A percentile compares a stretch with the other conserved stretches of the same genome.
Evolutionary conservation across 176 grass and related monocot genomes (phyloP).

Genomic region (Bolboschoenus planiculmis): DNA sequence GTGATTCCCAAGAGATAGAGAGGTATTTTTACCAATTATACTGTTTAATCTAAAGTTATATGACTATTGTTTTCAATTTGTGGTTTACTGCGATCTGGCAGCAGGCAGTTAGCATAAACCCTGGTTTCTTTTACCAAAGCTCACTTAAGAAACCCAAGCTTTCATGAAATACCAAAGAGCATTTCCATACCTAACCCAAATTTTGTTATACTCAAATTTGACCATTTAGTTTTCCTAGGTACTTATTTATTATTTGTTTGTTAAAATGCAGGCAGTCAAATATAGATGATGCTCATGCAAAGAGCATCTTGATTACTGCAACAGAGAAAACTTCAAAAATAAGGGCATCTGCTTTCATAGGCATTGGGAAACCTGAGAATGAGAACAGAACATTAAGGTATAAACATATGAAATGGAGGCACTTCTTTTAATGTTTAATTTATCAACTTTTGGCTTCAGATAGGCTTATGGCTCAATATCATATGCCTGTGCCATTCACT

Average conservation of each 20-base stretch:
- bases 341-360: slow-evolving; percentile 12
- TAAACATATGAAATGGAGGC: slow-evolving; percentile 18
- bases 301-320: slow-evolving; percentile 32
- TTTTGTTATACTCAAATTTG: not conserved
- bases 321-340: slow-evolving; percentile 32
- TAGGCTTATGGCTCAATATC: not conserved
- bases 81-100: not conserved
- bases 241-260: slow-evolving; percentile 4
- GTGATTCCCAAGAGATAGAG: slow-evolving; percentile 33
- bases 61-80: not conserved
- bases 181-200: not conserved
- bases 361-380: slow-evolving; percentile 14
- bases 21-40: slow-evolving; percentile 29
- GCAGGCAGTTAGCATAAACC: not conserved
- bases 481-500: not conserved
- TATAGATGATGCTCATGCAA: slow-evolving; percentile 28
- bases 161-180: slow-evolving; percentile 4
- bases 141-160: not conserved
- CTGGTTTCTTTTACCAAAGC: not conserved
- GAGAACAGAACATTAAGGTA: slow-evolving; percentile 37
- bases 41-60: not conserved
- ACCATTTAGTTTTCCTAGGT: not conserved
- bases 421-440: slow-evolving; percentile 15
- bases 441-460: slow-evolving; percentile 18
- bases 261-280: slow-evolving; percentile 37